phyloP scores from a whole-genome alignment of 2,329 filamentous ascomycete species.

The Coccinonectria pachysandricola region DNA sequence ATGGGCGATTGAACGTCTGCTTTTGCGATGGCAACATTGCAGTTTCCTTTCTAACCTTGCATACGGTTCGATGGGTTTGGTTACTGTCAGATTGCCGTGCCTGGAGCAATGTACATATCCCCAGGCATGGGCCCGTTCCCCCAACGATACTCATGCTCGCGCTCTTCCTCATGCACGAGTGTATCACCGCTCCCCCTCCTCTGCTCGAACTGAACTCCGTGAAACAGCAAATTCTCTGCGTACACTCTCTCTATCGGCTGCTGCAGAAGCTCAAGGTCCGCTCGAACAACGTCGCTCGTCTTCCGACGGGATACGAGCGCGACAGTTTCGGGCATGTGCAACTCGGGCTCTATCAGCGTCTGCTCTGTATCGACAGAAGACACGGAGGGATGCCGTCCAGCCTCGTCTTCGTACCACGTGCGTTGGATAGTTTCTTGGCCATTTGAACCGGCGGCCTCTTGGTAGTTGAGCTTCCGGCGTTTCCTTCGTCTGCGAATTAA shows the following conservation, averaged over 20 bases:
- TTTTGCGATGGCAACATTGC: too few species aligned
- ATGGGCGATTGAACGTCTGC: too few species aligned
- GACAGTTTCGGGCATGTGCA: slow-evolving; percentile 8
- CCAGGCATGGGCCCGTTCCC: too few species aligned
- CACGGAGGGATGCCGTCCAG: slow-evolving; percentile 12
- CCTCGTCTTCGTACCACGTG: slow-evolving; percentile 9
- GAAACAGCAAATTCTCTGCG: slow-evolving; percentile 2
- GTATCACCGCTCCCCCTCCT: background rate
- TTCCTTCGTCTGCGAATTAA: slow-evolving; percentile 19
- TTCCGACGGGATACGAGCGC: slow-evolving; percentile 2
- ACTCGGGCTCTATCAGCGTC: slow-evolving; percentile 10
- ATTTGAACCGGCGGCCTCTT: slow-evolving; percentile 2
- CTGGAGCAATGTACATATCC: slow-evolving; percentile 4
- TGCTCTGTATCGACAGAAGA: slow-evolving; percentile 14
- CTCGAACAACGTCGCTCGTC: background rate
- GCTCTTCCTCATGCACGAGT: background rate
- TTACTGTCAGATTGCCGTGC: slow-evolving; percentile 5
- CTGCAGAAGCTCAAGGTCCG: background rate
- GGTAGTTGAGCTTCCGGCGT: slow-evolving; percentile 9
- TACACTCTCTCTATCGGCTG: slow-evolving; percentile 1
- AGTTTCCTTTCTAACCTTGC: too few species aligned
- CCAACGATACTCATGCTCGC: too few species aligned
- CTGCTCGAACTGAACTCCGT: slow-evolving; percentile 3
- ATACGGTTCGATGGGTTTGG: too few species aligned
- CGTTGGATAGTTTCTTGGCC: too few species aligned